A percentile compares a stretch with the other conserved stretches of the same genome.
Conservation (phyloP, 352 stramenopile genomes). For the Stephanocyclus meneghinianus region DNA sequence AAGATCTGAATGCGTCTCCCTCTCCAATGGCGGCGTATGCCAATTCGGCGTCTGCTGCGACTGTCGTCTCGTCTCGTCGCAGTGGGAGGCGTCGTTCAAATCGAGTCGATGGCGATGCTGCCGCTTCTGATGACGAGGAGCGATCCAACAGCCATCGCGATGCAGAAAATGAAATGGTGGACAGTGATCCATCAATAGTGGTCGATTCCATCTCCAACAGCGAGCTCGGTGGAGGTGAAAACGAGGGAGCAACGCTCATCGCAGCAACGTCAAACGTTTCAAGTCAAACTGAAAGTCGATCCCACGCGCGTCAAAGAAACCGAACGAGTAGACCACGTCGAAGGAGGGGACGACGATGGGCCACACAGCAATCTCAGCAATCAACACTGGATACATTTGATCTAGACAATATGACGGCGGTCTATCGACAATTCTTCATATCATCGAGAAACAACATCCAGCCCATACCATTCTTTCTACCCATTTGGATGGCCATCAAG, state of each 20-base stretch:
- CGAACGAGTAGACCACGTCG: not conserved
- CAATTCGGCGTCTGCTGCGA: not conserved
- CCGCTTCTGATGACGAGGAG: not conserved
- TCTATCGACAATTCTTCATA: too few relatives aligned
- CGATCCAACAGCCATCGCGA: too few relatives aligned
- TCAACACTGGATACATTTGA: too few relatives aligned
- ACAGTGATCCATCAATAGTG: not conserved
- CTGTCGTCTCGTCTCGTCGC: not conserved
- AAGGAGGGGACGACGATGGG: too few relatives aligned
- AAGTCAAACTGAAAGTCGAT: not conserved
- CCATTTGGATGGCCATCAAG: constrained; percentile 46
- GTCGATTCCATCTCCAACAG: too few relatives aligned
- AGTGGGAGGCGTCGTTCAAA: not conserved
- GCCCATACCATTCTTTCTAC: constrained; percentile 34
- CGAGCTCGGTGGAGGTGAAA: too few relatives aligned
- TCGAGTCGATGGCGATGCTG: not conserved
- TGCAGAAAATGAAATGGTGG: not conserved
- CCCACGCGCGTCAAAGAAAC: not conserved
- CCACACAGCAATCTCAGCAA: too few relatives aligned
- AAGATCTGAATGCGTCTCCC: constrained; percentile 64
- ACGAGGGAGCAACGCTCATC: too few relatives aligned
- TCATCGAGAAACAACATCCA: not conserved
- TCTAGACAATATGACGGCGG: too few relatives aligned
- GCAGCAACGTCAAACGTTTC: too few relatives aligned
- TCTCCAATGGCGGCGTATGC: constrained; percentile 26